Percentiles rank a stretch among this genome's conserved stretches.
These are phyloP conservation scores for Pachysandra terminalis DNA, from an alignment of 164 flowering plant genomes.

Conservation along the genomic window DNA sequence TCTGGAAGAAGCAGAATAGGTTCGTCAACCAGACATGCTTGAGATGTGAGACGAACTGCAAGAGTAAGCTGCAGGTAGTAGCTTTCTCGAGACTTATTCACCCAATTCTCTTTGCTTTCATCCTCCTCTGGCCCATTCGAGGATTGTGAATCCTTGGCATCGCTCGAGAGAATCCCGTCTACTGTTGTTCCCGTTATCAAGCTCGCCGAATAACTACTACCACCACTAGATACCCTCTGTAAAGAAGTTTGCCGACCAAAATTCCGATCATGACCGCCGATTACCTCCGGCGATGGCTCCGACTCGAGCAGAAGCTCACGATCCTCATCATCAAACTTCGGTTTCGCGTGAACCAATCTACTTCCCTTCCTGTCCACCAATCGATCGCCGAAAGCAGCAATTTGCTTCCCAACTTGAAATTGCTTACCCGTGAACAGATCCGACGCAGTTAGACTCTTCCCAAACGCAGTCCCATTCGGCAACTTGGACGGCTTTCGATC, in stretches of 20 bases:
- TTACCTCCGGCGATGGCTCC: constrained; percentile 19
- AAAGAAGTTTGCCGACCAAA: constrained; percentile 44
- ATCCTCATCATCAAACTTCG: constrained; percentile 23
- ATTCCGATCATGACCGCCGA: constrained; percentile 19
- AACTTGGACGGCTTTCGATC: constrained; percentile 19
- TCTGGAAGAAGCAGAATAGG: constrained; percentile 27
- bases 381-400: constrained; percentile 44
- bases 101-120: constrained; percentile 27
- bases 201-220: constrained; percentile 67
- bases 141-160: constrained; percentile 25
- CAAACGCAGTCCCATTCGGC: background rate
- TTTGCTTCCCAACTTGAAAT: constrained; percentile 5
- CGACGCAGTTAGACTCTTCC: constrained; percentile 15
- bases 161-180: constrained; percentile 42
- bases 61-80: constrained; percentile 65
- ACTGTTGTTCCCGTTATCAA: constrained; percentile 59
- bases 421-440: constrained; percentile 44
- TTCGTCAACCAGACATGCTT: constrained; percentile 47
- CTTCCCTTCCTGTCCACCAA: constrained; percentile 34
- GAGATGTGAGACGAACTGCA: constrained; percentile 56
- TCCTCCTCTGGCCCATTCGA: constrained; percentile 22
- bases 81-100: constrained; percentile 52
- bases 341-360: constrained; percentile 25
- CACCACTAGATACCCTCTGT: constrained; percentile 53
- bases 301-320: constrained; percentile 32